These are phyloP conservation scores for Taiozyma sp. DNA, from an alignment of 1,139 yeast genomes.

Conservation along the genomic window DNA sequence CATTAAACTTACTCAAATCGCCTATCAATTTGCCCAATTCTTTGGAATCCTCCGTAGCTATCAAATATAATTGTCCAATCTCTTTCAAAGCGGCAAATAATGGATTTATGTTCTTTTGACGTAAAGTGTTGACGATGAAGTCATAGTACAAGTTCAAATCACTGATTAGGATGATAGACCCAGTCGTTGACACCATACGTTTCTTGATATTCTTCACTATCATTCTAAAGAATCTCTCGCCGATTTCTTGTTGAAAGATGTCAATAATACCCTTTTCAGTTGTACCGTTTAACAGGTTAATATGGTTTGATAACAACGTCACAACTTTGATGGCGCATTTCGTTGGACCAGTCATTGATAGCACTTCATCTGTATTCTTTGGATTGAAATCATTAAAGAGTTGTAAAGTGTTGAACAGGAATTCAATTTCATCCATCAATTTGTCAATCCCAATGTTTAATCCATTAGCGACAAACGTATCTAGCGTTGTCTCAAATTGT, in stretches of 20 bases:
- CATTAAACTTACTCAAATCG: conserved; percentile 82
- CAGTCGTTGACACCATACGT: conserved; percentile 67
- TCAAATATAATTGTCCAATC: conserved; percentile 76
- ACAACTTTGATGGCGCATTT: conserved; percentile 64
- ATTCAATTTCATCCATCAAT: conserved; percentile 70
- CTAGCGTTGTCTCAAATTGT: conserved; percentile 74
- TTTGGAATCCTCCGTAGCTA: conserved; percentile 70
- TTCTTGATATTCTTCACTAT: conserved; percentile 72
- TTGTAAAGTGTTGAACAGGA: conserved; percentile 45
- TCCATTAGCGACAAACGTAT: conserved; percentile 89
- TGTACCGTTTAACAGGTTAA: conserved; percentile 70
- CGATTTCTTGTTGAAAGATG: conserved; percentile 91
- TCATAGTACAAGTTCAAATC: conserved; percentile 75
- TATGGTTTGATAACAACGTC: conserved; percentile 63
- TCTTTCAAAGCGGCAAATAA: conserved; percentile 79
- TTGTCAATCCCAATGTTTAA: conserved; percentile 87
- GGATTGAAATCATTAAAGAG: conserved; percentile 52
- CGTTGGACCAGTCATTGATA: conserved; percentile 54
- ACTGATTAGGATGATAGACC: conserved; percentile 74
- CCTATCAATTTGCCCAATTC: conserved; percentile 82
- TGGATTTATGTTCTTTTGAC: conserved; percentile 67
- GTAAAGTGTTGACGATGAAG: conserved; percentile 57
- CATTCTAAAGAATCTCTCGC: conserved; percentile 75
- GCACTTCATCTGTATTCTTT: conserved; percentile 20
- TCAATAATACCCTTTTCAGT: conserved; percentile 88